Base-by-base conservation (phyloP, 768 basidiomycete genomes). In the Trichaptum fuscoviolaceum region DNA sequence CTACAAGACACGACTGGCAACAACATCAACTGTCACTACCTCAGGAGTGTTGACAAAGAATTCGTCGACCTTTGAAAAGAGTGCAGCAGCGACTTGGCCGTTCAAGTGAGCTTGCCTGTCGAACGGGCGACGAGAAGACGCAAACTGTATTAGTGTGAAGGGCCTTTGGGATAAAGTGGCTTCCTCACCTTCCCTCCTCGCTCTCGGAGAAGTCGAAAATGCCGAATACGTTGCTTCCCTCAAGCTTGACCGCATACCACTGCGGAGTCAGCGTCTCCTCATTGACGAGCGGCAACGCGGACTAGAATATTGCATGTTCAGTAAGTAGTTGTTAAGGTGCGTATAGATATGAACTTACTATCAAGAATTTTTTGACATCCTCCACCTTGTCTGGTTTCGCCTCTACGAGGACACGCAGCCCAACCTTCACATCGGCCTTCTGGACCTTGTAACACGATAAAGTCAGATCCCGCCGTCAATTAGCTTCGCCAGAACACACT, bases 171-270 rank as follows among this genome's bases (percentile, higher is more conserved):
- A 18, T 15, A 34, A 5, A 24, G 24, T 15, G 59, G 23, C 12
- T 17, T 30, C 15, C 59, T 25, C 59, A 61, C 59, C 76, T 67
- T 3, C 74, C 78, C n/a, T 68, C 71, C 58, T 79, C 77, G 35
- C 63, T 67, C 20, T 74, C 68, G 69, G 79, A 79, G 67, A 80
- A 78, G 67, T 77, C 80, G 67, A 81, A 64, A 58, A 80, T 77
- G 3, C 71, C 79, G 67, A 82, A 81, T 17, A 71, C 71, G 65
- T 74, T 70, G 5, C 76, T 77, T 1, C 76, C 79, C 7, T 77
- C 71, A 66, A 76, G 78, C 67, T 78, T 74, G 57, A 80, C 67
- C 1, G 79, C 78, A 65, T 77, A 82, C 79, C 79, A 81, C 42
- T 75, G 69, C 17, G 73, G 72, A 15, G 80, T 79, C 58, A 69